Percentiles rank a stretch among this genome's conserved stretches.
These are phyloP conservation scores for Fusarium mexicanum DNA, from an alignment of 2,329 filamentous ascomycete species.

Conservation along the genomic window DNA sequence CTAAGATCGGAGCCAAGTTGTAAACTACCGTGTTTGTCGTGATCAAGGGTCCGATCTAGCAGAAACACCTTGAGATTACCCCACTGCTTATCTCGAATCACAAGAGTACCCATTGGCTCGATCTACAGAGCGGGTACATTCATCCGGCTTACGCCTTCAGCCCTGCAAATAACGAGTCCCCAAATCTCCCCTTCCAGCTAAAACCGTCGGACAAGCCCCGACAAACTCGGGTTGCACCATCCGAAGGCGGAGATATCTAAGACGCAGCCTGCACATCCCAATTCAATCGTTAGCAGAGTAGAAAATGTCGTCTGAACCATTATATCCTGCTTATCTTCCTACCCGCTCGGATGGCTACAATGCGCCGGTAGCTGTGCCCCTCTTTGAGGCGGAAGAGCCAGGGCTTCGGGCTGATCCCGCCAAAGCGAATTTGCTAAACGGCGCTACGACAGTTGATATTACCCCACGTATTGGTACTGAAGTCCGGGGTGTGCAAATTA, in stretches of 20 bases:
- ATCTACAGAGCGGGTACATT: background rate
- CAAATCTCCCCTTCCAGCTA: constrained; percentile 4
- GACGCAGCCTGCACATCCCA: background rate
- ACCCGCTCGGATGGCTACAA: constrained; percentile 46
- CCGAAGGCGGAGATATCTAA: constrained; percentile 20
- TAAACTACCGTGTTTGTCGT: background rate
- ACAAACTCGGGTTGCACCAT: background rate
- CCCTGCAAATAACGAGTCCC: constrained; percentile 28
- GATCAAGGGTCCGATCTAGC: background rate
- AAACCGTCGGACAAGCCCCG: constrained; percentile 23
- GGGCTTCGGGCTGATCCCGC: constrained; percentile 44
- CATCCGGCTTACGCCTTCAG: constrained; percentile 6
- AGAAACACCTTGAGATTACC: background rate
- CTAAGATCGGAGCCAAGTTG: background rate
- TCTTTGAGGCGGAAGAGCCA: constrained; percentile 46
- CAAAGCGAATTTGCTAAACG: constrained; percentile 36
- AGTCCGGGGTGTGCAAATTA: constrained; percentile 45
- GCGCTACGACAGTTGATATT: constrained; percentile 33
- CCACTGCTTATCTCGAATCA: background rate
- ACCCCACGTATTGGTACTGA: constrained; percentile 45
- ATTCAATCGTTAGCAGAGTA: too few species aligned
- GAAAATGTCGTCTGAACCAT: constrained; percentile 32
- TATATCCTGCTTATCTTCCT: constrained; percentile 48
- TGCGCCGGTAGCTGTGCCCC: constrained; percentile 36
- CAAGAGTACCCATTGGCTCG: background rate